Conservation (phyloP, 2,329 filamentous ascomycete species). For the Rosellinia necatrix region DNA sequence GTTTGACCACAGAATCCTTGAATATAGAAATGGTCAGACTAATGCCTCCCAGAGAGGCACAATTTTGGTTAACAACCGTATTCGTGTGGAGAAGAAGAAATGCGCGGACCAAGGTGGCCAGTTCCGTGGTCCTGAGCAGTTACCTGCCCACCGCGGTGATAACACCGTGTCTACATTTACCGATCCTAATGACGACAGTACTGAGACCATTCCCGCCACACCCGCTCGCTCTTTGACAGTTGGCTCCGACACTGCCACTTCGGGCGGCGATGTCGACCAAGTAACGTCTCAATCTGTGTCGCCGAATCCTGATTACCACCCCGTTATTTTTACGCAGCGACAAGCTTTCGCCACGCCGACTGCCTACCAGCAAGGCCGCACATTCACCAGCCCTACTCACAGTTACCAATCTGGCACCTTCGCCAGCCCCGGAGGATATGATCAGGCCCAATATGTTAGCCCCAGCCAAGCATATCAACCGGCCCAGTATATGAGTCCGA, state of each 20-base stretch:
- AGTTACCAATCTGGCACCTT: conserved; percentile 12
- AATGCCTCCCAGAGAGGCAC: conserved; percentile 41
- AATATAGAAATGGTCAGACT: conserved; percentile 6
- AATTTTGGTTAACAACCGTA: conserved; percentile 38
- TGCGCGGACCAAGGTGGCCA: conserved; percentile 15
- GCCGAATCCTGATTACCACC: conserved; percentile 11
- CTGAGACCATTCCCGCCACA: conserved; percentile 8
- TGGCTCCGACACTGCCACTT: background rate
- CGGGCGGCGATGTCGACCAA: background rate
- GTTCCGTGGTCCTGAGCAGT: conserved; percentile 14
- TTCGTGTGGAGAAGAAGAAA: conserved; percentile 48
- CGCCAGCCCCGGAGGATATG: conserved; percentile 8
- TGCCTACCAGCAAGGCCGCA: conserved; percentile 8
- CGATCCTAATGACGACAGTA: background rate
- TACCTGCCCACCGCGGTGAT: conserved; percentile 5
- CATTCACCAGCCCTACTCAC: conserved; percentile 8
- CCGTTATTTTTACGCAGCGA: background rate
- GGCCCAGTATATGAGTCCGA: conserved; percentile 21
- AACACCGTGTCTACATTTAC: background rate
- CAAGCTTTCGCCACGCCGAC: conserved; percentile 8
- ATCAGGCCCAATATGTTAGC: conserved; percentile 14
- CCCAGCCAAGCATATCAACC: conserved; percentile 14
- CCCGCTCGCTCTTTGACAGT: conserved; percentile 15
- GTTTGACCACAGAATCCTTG: conserved; percentile 24
- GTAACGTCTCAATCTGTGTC: conserved; percentile 5